Evolutionary conservation across 495 filamentous ascomycete species (phyloP).

Genomic region (Sabuloglossum arenarium): DNA sequence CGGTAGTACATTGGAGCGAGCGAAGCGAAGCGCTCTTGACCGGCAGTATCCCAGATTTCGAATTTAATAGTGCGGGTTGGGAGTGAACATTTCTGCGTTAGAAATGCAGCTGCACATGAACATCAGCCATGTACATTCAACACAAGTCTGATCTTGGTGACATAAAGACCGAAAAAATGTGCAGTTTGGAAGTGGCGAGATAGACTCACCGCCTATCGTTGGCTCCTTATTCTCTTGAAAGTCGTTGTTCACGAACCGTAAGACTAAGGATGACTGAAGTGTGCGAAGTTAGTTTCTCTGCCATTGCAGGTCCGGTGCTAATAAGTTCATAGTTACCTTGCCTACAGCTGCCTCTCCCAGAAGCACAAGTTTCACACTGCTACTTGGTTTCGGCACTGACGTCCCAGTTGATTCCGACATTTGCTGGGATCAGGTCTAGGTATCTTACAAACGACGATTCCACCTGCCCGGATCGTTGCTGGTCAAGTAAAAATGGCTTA

Average conservation of each 20-base stretch:
- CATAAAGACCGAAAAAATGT: not conserved
- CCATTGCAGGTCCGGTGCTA: not conserved
- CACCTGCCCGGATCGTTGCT: not conserved
- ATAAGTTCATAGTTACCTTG: slow-evolving; percentile 43
- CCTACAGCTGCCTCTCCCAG: slow-evolving; percentile 94
- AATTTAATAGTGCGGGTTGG: slow-evolving; percentile 97
- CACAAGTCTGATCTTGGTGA: not conserved
- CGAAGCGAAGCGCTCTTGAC: slow-evolving; percentile 93
- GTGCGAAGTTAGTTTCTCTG: slow-evolving; percentile 11
- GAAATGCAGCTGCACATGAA: slow-evolving; percentile 55
- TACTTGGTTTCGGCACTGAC: slow-evolving; percentile 71
- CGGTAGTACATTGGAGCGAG: slow-evolving; percentile 99
- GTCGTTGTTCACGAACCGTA: slow-evolving; percentile 98
- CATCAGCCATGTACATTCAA: not conserved
- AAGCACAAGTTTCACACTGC: slow-evolving; percentile 95
- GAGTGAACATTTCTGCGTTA: slow-evolving; percentile 95
- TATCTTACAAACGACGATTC: not conserved
- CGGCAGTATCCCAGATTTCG: slow-evolving; percentile 98
- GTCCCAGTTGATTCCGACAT: slow-evolving; percentile 3
- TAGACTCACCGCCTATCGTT: slow-evolving; percentile 77
- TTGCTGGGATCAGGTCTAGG: not conserved
- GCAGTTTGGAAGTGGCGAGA: not conserved
- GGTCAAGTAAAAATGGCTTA: not conserved
- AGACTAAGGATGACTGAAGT: slow-evolving; percentile 76
- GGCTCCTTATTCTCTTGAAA: slow-evolving; percentile 99